These are phyloP conservation scores for Pelagophyceae sp. DNA, from an alignment of 352 stramenopile species.

Conservation along the genomic window DNA sequence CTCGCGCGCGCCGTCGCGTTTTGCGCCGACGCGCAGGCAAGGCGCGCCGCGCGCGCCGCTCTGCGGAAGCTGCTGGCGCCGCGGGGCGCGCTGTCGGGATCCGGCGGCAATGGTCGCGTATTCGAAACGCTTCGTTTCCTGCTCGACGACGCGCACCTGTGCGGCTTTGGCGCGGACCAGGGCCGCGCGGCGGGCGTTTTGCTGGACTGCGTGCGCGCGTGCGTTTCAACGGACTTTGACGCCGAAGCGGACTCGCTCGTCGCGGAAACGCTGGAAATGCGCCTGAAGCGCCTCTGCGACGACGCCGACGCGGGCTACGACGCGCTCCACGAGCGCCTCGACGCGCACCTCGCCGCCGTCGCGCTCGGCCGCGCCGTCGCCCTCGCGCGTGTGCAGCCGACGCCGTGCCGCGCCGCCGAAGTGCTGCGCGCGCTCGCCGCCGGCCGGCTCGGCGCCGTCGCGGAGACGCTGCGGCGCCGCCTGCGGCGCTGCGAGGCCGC, in stretches of 20 bases:
- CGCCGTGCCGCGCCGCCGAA: too few relatives aligned
- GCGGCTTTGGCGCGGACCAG: not conserved
- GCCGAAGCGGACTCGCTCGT: not conserved
- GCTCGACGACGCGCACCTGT: not conserved
- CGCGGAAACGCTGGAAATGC: not conserved
- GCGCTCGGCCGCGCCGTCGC: conserved; percentile 3
- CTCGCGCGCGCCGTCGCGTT: not conserved
- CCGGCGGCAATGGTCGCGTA: not conserved
- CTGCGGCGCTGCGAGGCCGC: not conserved
- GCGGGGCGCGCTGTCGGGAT: too few relatives aligned
- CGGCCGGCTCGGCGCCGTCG: not conserved
- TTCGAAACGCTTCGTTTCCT: not conserved
- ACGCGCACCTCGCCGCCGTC: not conserved
- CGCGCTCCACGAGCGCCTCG: not conserved
- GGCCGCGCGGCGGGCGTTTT: not conserved
- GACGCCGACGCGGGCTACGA: conserved; percentile 4
- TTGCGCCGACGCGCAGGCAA: not conserved
- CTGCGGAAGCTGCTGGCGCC: not conserved
- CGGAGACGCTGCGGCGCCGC: not conserved
- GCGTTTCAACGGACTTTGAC: not conserved
- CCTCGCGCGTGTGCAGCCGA: not conserved
- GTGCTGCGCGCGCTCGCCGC: not conserved
- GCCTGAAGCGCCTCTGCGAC: not conserved
- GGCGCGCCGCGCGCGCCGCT: not conserved
- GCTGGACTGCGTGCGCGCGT: not conserved